Base-by-base conservation (phyloP, 2,329 filamentous ascomycete species). In the Colletotrichum sp. region DNA sequence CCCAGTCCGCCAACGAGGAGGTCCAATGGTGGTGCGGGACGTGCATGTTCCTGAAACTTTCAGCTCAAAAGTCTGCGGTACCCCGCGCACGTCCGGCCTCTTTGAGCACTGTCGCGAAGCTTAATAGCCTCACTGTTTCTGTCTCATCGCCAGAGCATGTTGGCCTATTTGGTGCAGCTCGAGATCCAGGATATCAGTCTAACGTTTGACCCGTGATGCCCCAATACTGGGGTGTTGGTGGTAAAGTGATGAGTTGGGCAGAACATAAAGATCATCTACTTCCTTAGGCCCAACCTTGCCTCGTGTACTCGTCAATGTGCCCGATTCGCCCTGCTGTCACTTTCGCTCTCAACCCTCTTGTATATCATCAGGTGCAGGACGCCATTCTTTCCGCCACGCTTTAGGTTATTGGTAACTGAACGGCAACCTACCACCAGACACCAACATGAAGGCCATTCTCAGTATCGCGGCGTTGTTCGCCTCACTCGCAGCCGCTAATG, bases 81-180 rank as follows among this genome's bases (percentile, higher is more conserved):
- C 64, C 64, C 70, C 74, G 70, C 73, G 70, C 70, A 65, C 21
- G 70, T 60, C 68, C 70, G 70, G 26, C 28, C 34, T 10, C 16
- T 59, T 68, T 18, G n/a, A 52, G 39, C 59, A 28, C 18, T 55
- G 24, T 59, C 39, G 30, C 9, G 59, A 65, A 60, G 21, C 28
- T 69, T 55, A 60, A 36, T 36, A 64, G 65, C 70, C 70, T 76
- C 74, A 60, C 49, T 26, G 49, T 69, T 34, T 24, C 30, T 76
- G 73, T 76, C 74, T 76, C 74, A 62, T 36, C 32, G 21, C 30
- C 21, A 69, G 71, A 74, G 64, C 64, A 73, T 74, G 36, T 59
- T 52, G 24, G 0, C 0, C 32, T 0, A 63, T 30, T 34, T 62
- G 63, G 28, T 13, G 39, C 69, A 49, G 15, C 26, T 28, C 39